Evolutionary conservation across 306 rosid species (phyloP).

Genomic region (Echinosophora koreensis): DNA sequence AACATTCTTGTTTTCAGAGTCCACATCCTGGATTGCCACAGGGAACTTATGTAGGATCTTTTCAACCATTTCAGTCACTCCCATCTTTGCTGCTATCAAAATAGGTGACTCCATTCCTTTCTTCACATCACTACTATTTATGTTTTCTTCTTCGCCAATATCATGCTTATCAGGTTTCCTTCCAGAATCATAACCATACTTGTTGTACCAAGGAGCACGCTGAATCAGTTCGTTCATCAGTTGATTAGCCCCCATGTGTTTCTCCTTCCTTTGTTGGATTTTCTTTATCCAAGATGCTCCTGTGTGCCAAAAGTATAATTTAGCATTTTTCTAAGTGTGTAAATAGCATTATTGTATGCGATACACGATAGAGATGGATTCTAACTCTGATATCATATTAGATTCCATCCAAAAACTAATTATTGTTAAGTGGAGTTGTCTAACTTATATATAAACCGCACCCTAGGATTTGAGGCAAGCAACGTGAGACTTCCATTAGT

Average conservation of each 20-base stretch:
- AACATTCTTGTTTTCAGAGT: slow-evolving; percentile 50
- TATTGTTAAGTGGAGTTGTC: no score
- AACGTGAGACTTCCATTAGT: no score
- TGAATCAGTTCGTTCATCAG: slow-evolving; percentile 51
- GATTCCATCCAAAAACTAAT: no score
- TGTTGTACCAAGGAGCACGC: slow-evolving; percentile 37
- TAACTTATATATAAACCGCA: no score
- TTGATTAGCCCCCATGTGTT: slow-evolving; percentile 47
- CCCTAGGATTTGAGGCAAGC: no score
- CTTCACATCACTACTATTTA: neutral
- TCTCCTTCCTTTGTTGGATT: slow-evolving; percentile 54
- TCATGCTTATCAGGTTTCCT: neutral
- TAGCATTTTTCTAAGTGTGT: neutral
- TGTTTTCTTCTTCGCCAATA: neutral
- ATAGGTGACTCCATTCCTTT: slow-evolving; percentile 30
- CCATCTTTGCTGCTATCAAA: slow-evolving; percentile 56
- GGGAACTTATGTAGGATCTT: slow-evolving; percentile 54
- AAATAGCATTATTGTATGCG: no score
- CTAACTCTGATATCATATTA: no score
- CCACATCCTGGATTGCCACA: slow-evolving; percentile 52
- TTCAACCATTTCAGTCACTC: slow-evolving; percentile 52
- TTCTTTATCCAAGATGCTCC: slow-evolving; percentile 55
- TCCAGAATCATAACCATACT: slow-evolving; percentile 29
- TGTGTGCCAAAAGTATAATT: slow-evolving; percentile 2
- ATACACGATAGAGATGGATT: no score